A percentile compares a stretch with the other conserved stretches of the same genome.
phyloP scores from a whole-genome alignment of 1,139 yeast genomes.

The Debaryomyces fabryi region DNA sequence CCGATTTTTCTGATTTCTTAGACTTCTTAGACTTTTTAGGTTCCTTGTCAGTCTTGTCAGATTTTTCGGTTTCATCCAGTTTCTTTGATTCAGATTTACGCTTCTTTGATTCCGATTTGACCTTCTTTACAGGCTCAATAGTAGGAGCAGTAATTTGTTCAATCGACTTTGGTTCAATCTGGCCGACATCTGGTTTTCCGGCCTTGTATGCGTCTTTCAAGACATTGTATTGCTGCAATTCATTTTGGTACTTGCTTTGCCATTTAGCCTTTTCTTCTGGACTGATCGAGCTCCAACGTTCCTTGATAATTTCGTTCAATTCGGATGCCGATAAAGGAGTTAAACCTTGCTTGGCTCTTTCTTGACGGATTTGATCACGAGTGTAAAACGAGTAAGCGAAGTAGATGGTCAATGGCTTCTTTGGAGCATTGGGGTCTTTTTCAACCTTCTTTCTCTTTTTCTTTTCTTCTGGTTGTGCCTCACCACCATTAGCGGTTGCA shows the following conservation, averaged over 20 bases:
- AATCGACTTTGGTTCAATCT: constrained; percentile 4
- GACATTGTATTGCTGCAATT: constrained; percentile 62
- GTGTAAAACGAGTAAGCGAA: constrained; percentile 73
- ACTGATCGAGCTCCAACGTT: constrained; percentile 72
- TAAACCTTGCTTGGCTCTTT: constrained; percentile 59
- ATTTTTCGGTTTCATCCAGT: constrained; percentile 13
- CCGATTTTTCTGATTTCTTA: constrained; percentile 25
- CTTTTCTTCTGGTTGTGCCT: constrained; percentile 19
- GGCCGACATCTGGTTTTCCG: constrained; percentile 8
- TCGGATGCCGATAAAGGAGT: constrained; percentile 72
- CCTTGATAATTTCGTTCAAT: constrained; percentile 75
- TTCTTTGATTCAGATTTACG: constrained; percentile 15
- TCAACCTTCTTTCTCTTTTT: constrained; percentile 54
- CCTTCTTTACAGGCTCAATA: constrained; percentile 12
- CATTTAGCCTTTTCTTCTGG: constrained; percentile 72
- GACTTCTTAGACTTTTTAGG: constrained; percentile 23
- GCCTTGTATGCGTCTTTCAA: constrained; percentile 66
- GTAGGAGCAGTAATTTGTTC: constrained; percentile 14
- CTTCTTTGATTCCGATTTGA: constrained; percentile 16
- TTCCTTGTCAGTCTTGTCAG: constrained; percentile 21
- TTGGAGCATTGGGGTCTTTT: constrained; percentile 63
- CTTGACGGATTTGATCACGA: constrained; percentile 65
- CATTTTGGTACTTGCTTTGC: constrained; percentile 72
- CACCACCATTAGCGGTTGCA: constrained; percentile 24
- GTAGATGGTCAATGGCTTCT: constrained; percentile 74